phyloP scores from a whole-genome alignment of 805 yeast genomes.

The Starmerella tilneyi region DNA sequence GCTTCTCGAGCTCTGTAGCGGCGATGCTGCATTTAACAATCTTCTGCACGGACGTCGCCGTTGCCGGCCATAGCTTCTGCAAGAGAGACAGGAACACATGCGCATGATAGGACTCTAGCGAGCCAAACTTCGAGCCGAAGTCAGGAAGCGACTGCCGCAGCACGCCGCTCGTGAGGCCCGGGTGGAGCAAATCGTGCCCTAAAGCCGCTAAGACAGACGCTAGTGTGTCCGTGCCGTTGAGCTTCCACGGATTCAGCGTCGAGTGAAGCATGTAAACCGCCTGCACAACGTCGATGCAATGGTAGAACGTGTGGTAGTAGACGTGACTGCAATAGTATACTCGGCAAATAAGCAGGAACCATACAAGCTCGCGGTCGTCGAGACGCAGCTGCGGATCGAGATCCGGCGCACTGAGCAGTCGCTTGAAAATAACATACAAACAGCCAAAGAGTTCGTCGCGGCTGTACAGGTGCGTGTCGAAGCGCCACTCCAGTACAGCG shows the following conservation, averaged over 20 bases:
- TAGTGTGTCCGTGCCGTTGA: conserved; percentile 39
- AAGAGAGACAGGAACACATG: conserved; percentile 48
- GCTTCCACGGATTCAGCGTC: conserved; percentile 4
- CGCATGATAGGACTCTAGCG: conserved; percentile 73
- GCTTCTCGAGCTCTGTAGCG: conserved; percentile 91
- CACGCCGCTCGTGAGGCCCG: conserved; percentile 82
- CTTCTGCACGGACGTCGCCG: conserved; percentile 10
- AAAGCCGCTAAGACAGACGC: conserved; percentile 68
- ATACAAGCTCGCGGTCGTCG: conserved; percentile 41
- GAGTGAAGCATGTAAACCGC: conserved; percentile 51
- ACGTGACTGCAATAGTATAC: conserved; percentile 75
- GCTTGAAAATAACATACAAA: conserved; percentile 45
- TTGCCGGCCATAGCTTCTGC: conserved; percentile 41
- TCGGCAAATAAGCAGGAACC: conserved; percentile 56
- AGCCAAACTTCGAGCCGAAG: conserved; percentile 50
- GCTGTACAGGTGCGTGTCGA: conserved; percentile 55
- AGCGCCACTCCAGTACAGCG: conserved; percentile 41
- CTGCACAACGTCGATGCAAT: conserved; percentile 91
- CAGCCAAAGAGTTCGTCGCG: conserved; percentile 58
- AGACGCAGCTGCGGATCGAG: conserved; percentile 15
- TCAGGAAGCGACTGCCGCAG: conserved; percentile 51
- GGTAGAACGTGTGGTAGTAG: conserved; percentile 90
- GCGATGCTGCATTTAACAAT: conserved; percentile 35
- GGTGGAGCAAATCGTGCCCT: conserved; percentile 96
- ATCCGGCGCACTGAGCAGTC: conserved; percentile 30